Evolutionary conservation across 1,284 basidiomycete genomes (phyloP).

Genomic region (Porodaedalea pini): DNA sequence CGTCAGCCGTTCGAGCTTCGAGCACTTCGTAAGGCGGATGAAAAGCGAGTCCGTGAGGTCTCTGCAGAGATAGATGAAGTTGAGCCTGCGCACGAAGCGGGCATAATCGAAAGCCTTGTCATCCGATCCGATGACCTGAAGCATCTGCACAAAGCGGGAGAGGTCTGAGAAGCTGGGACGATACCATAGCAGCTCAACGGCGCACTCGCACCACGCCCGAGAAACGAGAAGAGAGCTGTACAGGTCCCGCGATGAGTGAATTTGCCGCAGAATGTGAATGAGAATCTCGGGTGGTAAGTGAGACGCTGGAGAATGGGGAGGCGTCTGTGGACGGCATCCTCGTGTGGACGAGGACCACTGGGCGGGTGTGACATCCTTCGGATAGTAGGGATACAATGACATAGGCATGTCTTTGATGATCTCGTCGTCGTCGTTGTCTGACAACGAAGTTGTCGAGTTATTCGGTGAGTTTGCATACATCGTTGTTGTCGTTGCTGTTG

Average conservation of each 20-base stretch:
- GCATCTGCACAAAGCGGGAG: conserved; percentile 75
- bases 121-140: conserved; percentile 55
- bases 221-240: conserved; percentile 80
- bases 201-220: conserved; percentile 92
- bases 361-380: conserved; percentile 19
- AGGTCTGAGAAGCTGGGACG: conserved; percentile 77
- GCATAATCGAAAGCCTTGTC: conserved; percentile 86
- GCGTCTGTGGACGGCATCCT: conserved; percentile 13
- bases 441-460: conserved; percentile 30
- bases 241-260: conserved; percentile 74
- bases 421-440: conserved; percentile 55
- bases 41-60: conserved; percentile 81
- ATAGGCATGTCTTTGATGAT: conserved; percentile 43
- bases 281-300: conserved; percentile 86
- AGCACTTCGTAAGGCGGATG: conserved; percentile 70
- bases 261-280: conserved; percentile 87
- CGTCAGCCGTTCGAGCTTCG: conserved; percentile 87
- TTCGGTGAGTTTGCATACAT: conserved; percentile 29
- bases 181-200: conserved; percentile 95
- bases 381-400: conserved; percentile 42
- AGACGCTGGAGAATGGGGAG: conserved; percentile 45
- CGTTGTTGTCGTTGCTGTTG: conserved; percentile 13
- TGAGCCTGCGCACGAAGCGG: conserved; percentile 86
- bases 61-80: conserved; percentile 74
- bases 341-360: conserved; percentile 16